Percentiles rank a stretch among this genome's conserved stretches.
Conservation (phyloP, 2,329 filamentous ascomycete genomes). For the Fusarium acutatum region DNA sequence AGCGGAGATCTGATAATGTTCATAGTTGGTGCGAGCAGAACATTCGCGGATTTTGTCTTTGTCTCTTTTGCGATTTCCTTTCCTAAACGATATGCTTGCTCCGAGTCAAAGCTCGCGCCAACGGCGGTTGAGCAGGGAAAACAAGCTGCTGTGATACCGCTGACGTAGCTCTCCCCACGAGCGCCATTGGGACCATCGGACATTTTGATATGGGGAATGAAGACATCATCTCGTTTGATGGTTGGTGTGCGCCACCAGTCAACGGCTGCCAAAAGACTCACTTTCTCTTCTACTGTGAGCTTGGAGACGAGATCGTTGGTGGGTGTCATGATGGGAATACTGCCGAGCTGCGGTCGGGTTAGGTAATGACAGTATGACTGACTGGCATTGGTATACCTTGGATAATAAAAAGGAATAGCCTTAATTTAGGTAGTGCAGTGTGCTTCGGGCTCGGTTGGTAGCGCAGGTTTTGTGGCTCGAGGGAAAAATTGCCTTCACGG, state of each 20-base stretch:
- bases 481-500: background rate
- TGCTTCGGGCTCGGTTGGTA: background rate
- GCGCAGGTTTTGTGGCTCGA: background rate
- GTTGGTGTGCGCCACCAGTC: slow-evolving; percentile 12
- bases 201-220: slow-evolving; percentile 6
- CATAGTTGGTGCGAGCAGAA: background rate
- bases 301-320: background rate
- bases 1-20: slow-evolving; percentile 7
- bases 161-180: background rate
- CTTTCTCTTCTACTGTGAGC: background rate
- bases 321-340: background rate
- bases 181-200: slow-evolving; percentile 3
- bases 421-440: no score
- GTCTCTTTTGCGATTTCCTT: slow-evolving; percentile 1
- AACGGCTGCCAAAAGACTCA: background rate
- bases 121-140: background rate
- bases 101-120: background rate
- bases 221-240: background rate
- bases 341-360: background rate
- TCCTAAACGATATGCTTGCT: background rate
- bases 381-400: no score
- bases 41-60: slow-evolving; percentile 1
- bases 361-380: background rate
- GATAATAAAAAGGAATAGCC: background rate
- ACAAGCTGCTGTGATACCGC: slow-evolving; percentile 3